Evolutionary conservation across 352 stramenopile species (phyloP).

Genomic region (Globisporangium spiculum): DNA sequence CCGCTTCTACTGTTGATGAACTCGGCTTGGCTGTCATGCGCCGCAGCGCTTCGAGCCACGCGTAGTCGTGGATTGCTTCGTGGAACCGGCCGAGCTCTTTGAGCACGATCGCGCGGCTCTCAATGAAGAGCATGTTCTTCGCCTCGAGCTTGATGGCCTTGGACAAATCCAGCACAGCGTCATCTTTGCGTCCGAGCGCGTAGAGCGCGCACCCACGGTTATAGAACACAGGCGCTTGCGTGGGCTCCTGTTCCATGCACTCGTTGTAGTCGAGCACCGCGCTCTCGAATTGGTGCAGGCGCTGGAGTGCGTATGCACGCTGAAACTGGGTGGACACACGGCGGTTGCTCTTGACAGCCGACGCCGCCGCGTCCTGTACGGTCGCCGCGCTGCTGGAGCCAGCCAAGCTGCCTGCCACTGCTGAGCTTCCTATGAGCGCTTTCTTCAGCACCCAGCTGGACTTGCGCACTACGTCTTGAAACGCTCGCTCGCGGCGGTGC

Average conservation of each 20-base stretch:
- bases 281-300: conserved; percentile 39
- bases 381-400: conserved; percentile 3
- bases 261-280: conserved; percentile 55
- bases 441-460: conserved; percentile 42
- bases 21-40: conserved; percentile 13
- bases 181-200: conserved; percentile 34
- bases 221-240: conserved; percentile 41
- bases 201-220: conserved; percentile 68
- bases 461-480: conserved; percentile 34
- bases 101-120: conserved; percentile 57
- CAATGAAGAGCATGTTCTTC: conserved; percentile 59
- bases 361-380: neutral
- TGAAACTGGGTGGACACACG: conserved; percentile 40
- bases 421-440: conserved; percentile 15
- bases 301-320: conserved; percentile 61
- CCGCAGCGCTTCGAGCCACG: conserved; percentile 52
- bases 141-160: conserved; percentile 65
- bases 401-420: neutral
- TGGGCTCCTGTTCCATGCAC: conserved; percentile 42
- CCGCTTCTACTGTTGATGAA: neutral
- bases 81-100: conserved; percentile 63
- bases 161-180: conserved; percentile 51
- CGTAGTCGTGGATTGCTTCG: conserved; percentile 72
- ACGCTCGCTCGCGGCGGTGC: conserved; percentile 31
- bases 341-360: conserved; percentile 26